phyloP scores from a whole-genome alignment of 192 early-diverging fungal genomes.

The Linnemannia schmuckeri region DNA sequence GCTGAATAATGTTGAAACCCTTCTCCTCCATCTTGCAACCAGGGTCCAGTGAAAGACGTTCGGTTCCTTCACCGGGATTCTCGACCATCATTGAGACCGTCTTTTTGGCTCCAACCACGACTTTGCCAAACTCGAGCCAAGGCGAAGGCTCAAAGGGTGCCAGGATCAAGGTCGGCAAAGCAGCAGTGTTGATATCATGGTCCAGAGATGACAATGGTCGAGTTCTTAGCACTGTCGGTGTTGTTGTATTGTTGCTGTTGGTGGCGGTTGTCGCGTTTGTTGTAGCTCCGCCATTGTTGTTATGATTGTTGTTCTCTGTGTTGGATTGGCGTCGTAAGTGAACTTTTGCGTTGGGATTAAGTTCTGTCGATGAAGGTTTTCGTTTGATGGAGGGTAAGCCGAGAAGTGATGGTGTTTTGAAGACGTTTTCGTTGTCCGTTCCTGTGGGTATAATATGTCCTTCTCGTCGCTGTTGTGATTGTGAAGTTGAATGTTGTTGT shows the following conservation, averaged over 20 bases:
- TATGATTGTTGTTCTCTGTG: conserved; percentile 10
- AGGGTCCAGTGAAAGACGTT: conserved; percentile 24
- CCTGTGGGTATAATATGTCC: conserved; percentile 4
- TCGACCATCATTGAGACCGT: conserved; percentile 16
- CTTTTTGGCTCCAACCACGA: conserved; percentile 40
- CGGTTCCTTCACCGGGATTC: conserved; percentile 23
- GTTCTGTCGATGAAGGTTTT: conserved; percentile 27
- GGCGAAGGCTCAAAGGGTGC: conserved; percentile 43
- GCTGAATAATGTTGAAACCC: conserved; percentile 41
- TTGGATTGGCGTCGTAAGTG: conserved; percentile 39
- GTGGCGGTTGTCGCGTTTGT: conserved; percentile 1
- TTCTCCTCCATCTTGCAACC: conserved; percentile 51
- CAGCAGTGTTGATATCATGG: conserved; percentile 25
- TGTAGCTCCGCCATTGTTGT: not conserved
- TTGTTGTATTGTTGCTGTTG: not conserved
- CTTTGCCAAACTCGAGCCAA: conserved; percentile 53
- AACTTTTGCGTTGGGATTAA: conserved; percentile 25
- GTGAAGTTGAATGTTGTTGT: not conserved
- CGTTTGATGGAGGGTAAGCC: conserved; percentile 26
- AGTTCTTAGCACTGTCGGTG: not conserved
- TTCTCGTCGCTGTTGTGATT: not conserved
- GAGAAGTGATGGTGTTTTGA: conserved; percentile 15
- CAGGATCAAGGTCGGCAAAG: conserved; percentile 23
- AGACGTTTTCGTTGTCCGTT: conserved; percentile 22
- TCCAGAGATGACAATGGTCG: conserved; percentile 12